A percentile compares a stretch with the other conserved stretches of the same genome.
Conservation (phyloP, 148 eudicot genomes). For the Vaccinium vitisidaea region DNA sequence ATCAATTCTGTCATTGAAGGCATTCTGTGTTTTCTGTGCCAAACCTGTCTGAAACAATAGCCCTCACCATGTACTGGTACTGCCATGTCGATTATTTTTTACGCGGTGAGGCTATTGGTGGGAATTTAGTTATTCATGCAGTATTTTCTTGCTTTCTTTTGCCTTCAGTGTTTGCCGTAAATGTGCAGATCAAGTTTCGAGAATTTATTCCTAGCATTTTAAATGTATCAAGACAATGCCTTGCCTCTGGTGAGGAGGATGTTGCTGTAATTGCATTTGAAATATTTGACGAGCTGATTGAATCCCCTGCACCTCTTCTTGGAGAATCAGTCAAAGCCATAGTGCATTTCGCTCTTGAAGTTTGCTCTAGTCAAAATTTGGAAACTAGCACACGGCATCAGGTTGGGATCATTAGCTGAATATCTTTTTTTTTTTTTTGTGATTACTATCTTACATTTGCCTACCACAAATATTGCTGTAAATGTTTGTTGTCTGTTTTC, state of each 20-base stretch:
- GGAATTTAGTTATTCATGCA: not conserved
- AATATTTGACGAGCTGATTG: conserved; percentile 97
- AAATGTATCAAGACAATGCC: conserved; percentile 90
- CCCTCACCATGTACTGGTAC: not conserved
- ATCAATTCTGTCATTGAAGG: not conserved
- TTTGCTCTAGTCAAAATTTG: conserved; percentile 74
- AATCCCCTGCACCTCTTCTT: conserved; percentile 96
- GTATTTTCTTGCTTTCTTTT: not conserved
- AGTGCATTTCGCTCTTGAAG: conserved; percentile 97
- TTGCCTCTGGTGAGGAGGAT: conserved; percentile 95
- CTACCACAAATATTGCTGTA: conserved; percentile 1
- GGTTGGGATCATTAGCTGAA: conserved; percentile 38
- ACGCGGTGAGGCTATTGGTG: not conserved
- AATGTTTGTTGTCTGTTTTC: not conserved
- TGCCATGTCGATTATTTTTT: not conserved
- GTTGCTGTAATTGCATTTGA: conserved; percentile 94
- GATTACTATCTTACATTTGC: not conserved
- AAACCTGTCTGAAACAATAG: not conserved
- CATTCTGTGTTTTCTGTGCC: not conserved
- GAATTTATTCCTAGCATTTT: conserved; percentile 94
- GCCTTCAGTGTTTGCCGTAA: conserved; percentile 6
- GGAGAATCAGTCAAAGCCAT: conserved; percentile 95
- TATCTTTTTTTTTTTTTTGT: conserved; percentile 10
- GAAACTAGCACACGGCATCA: conserved; percentile 89
- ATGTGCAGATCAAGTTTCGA: conserved; percentile 69